Evolutionary conservation across 2,329 filamentous ascomycete species (phyloP).

Genomic region (Aurifilum marmelostoma): DNA sequence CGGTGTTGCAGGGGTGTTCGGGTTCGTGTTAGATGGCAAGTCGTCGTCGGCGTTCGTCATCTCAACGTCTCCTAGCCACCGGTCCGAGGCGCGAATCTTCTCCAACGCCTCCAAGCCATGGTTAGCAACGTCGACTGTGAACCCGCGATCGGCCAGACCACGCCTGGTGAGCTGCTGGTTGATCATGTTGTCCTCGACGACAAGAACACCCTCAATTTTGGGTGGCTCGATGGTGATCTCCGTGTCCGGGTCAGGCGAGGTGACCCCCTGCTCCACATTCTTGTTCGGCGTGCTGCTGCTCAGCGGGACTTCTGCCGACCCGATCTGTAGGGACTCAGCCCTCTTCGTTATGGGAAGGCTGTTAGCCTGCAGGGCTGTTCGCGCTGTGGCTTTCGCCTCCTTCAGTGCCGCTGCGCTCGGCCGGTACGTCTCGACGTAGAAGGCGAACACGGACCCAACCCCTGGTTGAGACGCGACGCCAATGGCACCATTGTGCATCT

Average conservation of each 20-base stretch:
- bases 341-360: constrained; percentile 30
- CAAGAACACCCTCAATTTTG: constrained; percentile 49
- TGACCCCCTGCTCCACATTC: constrained; percentile 4
- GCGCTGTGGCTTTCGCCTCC: constrained; percentile 45
- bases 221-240: constrained; percentile 25
- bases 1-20: constrained; percentile 15
- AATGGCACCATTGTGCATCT: constrained; percentile 79
- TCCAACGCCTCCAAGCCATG: constrained; percentile 39
- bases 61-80: constrained; percentile 27
- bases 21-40: neutral
- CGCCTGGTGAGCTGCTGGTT: constrained; percentile 61
- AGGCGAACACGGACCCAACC: constrained; percentile 74
- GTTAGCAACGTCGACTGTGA: constrained; percentile 57
- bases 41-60: constrained; percentile 8
- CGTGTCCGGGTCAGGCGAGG: constrained; percentile 14
- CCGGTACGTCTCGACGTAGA: constrained; percentile 67
- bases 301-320: constrained; percentile 27
- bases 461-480: constrained; percentile 71
- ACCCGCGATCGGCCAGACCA: constrained; percentile 54
- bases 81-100: constrained; percentile 43
- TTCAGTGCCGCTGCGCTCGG: constrained; percentile 45
- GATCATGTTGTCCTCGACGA: constrained; percentile 65
- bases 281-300: constrained; percentile 26
- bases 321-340: constrained; percentile 28
- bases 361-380: constrained; percentile 38